These are phyloP conservation scores for Wickerhamomyces sp. DNA, from an alignment of 1,139 yeast species.

Conservation along the genomic window DNA sequence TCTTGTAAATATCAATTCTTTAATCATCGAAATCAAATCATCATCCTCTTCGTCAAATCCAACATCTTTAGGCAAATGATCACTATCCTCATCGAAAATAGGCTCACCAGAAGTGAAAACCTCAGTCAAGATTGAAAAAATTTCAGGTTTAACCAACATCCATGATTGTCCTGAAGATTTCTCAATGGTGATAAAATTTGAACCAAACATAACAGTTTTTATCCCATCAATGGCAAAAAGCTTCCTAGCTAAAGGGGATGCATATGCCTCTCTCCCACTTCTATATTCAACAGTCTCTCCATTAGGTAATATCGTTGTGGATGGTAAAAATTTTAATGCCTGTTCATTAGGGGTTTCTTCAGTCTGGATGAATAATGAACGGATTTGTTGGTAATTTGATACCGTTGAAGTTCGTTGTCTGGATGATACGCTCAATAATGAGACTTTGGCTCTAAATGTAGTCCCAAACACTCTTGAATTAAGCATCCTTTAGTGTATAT, in stretches of 20 bases:
- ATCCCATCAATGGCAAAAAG: slow-evolving; percentile 84
- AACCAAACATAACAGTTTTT: slow-evolving; percentile 82
- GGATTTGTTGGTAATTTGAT: not conserved
- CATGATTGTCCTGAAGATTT: slow-evolving; percentile 56
- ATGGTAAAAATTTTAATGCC: slow-evolving; percentile 85
- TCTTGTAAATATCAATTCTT: slow-evolving; percentile 88
- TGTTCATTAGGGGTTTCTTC: slow-evolving; percentile 85
- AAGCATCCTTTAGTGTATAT: not conserved
- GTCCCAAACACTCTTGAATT: not conserved
- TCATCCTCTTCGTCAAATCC: slow-evolving; percentile 37
- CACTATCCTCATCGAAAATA: slow-evolving; percentile 36
- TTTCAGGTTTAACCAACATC: slow-evolving; percentile 83
- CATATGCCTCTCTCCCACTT: slow-evolving; percentile 62
- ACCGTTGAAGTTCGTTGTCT: too few relatives aligned
- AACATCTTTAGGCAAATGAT: slow-evolving; percentile 22
- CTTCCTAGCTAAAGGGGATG: slow-evolving; percentile 78
- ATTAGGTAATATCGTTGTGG: slow-evolving; percentile 50
- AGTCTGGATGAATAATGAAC: slow-evolving; percentile 42
- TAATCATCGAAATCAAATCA: slow-evolving; percentile 78
- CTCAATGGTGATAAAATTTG: slow-evolving; percentile 81
- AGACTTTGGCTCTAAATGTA: too few relatives aligned
- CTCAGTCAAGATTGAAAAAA: slow-evolving; percentile 79
- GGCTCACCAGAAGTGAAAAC: slow-evolving; percentile 74
- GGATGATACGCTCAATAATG: too few relatives aligned
- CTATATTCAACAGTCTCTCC: slow-evolving; percentile 55